Evolutionary conservation across 352 stramenopile genomes (phyloP).

Genomic region (Pythium brachiatum): DNA sequence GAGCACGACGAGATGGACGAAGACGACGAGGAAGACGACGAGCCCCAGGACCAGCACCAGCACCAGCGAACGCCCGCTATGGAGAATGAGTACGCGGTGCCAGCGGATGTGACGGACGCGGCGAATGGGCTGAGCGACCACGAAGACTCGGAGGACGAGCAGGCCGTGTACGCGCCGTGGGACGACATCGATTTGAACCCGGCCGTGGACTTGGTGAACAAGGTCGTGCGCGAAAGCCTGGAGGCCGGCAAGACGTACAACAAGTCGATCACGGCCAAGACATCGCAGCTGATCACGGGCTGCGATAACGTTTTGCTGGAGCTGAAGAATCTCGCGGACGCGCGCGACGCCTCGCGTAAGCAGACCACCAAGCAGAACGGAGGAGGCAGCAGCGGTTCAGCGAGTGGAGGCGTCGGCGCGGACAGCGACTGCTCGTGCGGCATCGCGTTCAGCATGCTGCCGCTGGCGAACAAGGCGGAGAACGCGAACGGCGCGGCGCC

Average conservation of each 20-base stretch:
- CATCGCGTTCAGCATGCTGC: constrained; percentile 63
- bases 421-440: constrained; percentile 53
- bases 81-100: not conserved
- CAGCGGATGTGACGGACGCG: constrained; percentile 28
- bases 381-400: too few relatives aligned
- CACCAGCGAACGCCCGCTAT: not conserved
- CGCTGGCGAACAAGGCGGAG: constrained; percentile 28
- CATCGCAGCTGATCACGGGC: constrained; percentile 70
- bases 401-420: constrained; percentile 9
- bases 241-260: constrained; percentile 85
- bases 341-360: constrained; percentile 49
- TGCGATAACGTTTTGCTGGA: constrained; percentile 74
- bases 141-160: constrained; percentile 83
- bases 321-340: constrained; percentile 66
- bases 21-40: not conserved
- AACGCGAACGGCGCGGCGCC: constrained; percentile 7
- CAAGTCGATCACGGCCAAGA: constrained; percentile 82
- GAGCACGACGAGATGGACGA: constrained; percentile 3
- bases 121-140: constrained; percentile 59
- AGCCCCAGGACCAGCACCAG: not conserved
- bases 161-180: constrained; percentile 70
- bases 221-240: constrained; percentile 61
- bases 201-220: constrained; percentile 74
- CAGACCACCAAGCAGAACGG: constrained; percentile 31
- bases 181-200: constrained; percentile 81